phyloP scores from a whole-genome alignment of 805 yeast genomes.

The Saccharomycopsis sp. region DNA sequence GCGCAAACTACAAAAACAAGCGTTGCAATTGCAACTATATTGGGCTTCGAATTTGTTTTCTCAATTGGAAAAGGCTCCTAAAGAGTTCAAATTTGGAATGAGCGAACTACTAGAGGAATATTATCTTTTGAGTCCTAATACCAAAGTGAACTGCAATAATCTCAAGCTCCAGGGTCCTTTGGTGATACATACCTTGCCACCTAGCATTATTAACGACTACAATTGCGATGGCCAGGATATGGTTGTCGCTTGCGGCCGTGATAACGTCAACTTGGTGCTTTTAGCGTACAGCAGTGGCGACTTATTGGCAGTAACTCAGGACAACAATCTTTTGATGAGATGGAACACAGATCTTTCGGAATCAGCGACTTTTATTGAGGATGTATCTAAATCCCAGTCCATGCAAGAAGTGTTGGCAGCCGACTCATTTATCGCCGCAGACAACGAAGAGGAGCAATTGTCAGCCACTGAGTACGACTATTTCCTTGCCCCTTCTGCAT shows the following conservation, averaged over 20 bases:
- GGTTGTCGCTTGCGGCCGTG: slow-evolving; percentile 1
- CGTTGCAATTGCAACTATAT: neutral
- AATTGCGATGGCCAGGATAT: slow-evolving; percentile 4
- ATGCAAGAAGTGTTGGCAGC: neutral
- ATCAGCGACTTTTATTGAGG: neutral
- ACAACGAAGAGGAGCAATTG: neutral
- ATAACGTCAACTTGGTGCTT: slow-evolving; percentile 7
- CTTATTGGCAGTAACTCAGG: slow-evolving; percentile 3
- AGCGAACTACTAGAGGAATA: neutral
- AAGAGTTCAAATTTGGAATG: neutral
- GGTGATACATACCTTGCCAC: slow-evolving; percentile 6
- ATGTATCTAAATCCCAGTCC: neutral
- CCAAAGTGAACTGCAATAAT: neutral
- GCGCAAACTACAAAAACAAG: neutral
- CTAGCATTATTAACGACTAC: slow-evolving; percentile 3
- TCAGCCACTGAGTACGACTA: slow-evolving; percentile 3
- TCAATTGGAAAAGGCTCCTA: neutral
- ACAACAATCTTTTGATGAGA: slow-evolving; percentile 9
- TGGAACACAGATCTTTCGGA: slow-evolving; percentile 4
- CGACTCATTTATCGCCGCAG: neutral
- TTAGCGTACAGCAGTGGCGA: slow-evolving; percentile 9
- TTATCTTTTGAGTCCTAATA: neutral
- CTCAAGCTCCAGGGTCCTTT: slow-evolving; percentile 17
- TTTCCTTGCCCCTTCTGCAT: neutral
- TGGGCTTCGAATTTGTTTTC: neutral